Base-by-base conservation (phyloP, 1,284 basidiomycete species). In the Sparassis latifolia region DNA sequence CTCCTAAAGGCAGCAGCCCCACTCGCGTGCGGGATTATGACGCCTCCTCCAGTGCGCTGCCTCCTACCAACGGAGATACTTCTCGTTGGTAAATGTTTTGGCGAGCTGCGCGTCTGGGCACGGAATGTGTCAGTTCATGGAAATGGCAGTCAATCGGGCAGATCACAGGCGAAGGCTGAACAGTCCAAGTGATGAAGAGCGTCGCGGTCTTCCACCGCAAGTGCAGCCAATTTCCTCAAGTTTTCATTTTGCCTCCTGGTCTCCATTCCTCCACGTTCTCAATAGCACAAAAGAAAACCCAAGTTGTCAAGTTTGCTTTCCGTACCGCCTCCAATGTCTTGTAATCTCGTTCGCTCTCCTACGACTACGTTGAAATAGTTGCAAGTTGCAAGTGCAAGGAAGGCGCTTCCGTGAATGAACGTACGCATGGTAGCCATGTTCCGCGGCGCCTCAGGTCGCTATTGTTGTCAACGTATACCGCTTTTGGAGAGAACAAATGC, bases 1-100 rank as follows among this genome's bases (percentile, higher is more conserved):
- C 88, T 37, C 84, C 85, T 50, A 74, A 85, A 60, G 85, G 84
- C 51, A 80, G 83, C 65, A 89, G 86, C 69, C 87, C 86, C 41
- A 54, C 69, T 10, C 76, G 67, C 47, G 62, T 64, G 57, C 72
- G 79, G 56, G 83, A 84, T 46, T 66, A 63, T 44, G 66, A 67
- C 45, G 64, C 52, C 9, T 59, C 64, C 33, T 56, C 64, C 7
- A 61, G 55, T 47, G 58, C 58, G 28, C 44, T 56, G 45, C 58
- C 61, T 48, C 56, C 59, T 39, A 44, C 56, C 33, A 61, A 60
- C 48, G 62, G 60, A 46, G 55, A 55, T 39, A 58, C 62, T 45
- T 52, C 55, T 51, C 65, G 65, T 48, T 67, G 65, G 65, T 66
- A 56, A 62, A 55, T 48, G 52, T 56, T 12, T n/a, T 33, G 33